Evolutionary conservation across 78 protist genomes (phyloP), one percentile per base, ranked within the genome.

Genomic region (Mantamonas sphyraenae): DNA sequence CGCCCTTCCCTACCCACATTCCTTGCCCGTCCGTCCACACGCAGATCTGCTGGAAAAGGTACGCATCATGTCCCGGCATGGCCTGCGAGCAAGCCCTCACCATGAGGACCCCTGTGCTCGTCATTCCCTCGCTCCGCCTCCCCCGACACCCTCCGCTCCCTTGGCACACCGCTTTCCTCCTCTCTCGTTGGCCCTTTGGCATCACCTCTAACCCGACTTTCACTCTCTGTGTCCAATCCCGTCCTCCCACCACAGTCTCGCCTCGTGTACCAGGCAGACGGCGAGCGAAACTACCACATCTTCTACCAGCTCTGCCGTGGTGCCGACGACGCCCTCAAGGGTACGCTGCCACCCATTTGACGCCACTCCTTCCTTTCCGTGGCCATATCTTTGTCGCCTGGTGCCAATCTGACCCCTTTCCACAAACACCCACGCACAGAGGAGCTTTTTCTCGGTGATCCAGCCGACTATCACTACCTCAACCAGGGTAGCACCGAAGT

Each of bases 241-340:
- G n/a, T n/a, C 79, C 74, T 90, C 61, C 67, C 90, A 28, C 94
- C 90, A 68, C 88, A 84, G 28, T 79, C 87, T 20, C 82, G 97
- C 31, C 90, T 93, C 20, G 84, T 76, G 14, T 66, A 40, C 22
- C 93, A 84, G 71, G 57, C 62, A 26, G 66, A 40, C 16, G 89
- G 89, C 57, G 98, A 94, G 87, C 79, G 96, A 17, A 89, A 83
- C 78, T 94, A 68, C 89, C 98, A 94, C 68, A 76, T 91, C 35
- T 88, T 94, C 68, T 77, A 82, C 82, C 85, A 82, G 66, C 76
- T 81, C 67, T 2, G 56, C 35, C 30, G 33, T 24, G 89, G 86
- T 45, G 86, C 77, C 22, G 7, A 9, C 19, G 51, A 62, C 20
- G 4, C 8, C 45, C 28, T 42, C 38, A 14, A 26, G n/a, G 22